These are phyloP conservation scores for Ophiostoma sp. DNA, from an alignment of 2,329 filamentous ascomycete genomes.

Conservation along the genomic window DNA sequence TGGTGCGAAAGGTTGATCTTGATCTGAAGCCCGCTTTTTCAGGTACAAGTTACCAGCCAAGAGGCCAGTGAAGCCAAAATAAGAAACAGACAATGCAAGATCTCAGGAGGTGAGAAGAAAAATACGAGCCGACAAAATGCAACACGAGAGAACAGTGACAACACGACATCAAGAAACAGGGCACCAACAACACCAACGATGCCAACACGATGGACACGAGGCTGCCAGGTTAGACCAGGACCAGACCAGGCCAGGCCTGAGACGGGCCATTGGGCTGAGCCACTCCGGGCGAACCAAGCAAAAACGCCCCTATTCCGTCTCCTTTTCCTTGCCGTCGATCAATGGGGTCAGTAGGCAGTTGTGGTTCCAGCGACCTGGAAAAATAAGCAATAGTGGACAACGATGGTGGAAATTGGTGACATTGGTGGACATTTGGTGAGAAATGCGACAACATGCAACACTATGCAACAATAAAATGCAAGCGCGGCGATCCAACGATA, in stretches of 20 bases:
- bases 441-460: not conserved
- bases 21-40: slow-evolving; percentile 2
- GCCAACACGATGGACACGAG: not conserved
- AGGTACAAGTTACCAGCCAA: not conserved
- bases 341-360: not conserved
- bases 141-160: not conserved
- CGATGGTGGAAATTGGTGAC: not conserved
- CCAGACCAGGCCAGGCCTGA: not conserved
- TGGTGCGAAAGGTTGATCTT: not conserved
- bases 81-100: not conserved
- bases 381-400: not conserved
- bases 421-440: not conserved
- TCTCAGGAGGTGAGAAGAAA: not conserved
- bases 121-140: slow-evolving; percentile 4
- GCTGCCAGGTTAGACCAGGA: not conserved
- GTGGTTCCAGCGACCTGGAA: slow-evolving; percentile 3
- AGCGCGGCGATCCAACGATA: slow-evolving; percentile 3
- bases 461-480: slow-evolving; percentile 8
- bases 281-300: not conserved
- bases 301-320: not conserved
- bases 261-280: slow-evolving; percentile 4
- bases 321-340: slow-evolving; percentile 5
- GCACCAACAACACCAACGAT: no score
- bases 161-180: not conserved
- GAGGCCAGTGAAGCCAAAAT: not conserved